These are phyloP conservation scores for Calcarisporium arbuscula DNA, from an alignment of 2,329 filamentous ascomycete species.

Conservation along the genomic window DNA sequence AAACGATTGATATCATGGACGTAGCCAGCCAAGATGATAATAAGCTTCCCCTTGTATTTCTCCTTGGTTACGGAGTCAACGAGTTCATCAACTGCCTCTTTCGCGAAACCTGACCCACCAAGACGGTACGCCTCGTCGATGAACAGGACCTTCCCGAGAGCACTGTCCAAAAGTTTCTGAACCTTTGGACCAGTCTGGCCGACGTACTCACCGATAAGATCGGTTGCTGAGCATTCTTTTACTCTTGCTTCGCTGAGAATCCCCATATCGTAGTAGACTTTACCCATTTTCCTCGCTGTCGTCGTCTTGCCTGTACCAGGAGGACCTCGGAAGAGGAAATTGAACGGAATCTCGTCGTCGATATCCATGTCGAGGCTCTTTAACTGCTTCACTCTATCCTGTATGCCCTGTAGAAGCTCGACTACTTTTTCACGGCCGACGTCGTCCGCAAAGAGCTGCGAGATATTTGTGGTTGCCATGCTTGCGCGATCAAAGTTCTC, in stretches of 20 bases:
- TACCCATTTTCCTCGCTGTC: conserved; percentile 66
- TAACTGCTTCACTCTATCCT: conserved; percentile 32
- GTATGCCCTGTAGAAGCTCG: conserved; percentile 45
- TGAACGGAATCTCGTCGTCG: conserved; percentile 50
- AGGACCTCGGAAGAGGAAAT: conserved; percentile 60
- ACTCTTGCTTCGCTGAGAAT: conserved; percentile 56
- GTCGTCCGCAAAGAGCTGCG: conserved; percentile 48
- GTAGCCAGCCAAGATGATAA: conserved; percentile 66
- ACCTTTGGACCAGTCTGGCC: conserved; percentile 67
- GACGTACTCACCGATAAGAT: conserved; percentile 61
- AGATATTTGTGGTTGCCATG: conserved; percentile 34
- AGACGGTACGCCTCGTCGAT: conserved; percentile 69
- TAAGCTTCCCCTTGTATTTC: conserved; percentile 50
- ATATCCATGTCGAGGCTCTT: conserved; percentile 20
- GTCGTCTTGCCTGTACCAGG: conserved; percentile 70
- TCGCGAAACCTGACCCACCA: conserved; percentile 46
- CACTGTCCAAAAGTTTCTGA: conserved; percentile 48
- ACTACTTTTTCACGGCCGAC: conserved; percentile 54
- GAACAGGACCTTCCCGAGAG: conserved; percentile 61
- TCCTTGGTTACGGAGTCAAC: conserved; percentile 48
- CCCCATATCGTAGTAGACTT: conserved; percentile 70
- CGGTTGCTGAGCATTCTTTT: conserved; percentile 59
- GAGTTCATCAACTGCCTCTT: conserved; percentile 48
- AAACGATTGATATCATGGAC: conserved; percentile 59
- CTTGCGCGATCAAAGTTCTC: conserved; percentile 50